Percentiles rank a stretch among this genome's conserved stretches.
Conservation (phyloP, 768 basidiomycete genomes). For the Naematelia aurantialba region DNA sequence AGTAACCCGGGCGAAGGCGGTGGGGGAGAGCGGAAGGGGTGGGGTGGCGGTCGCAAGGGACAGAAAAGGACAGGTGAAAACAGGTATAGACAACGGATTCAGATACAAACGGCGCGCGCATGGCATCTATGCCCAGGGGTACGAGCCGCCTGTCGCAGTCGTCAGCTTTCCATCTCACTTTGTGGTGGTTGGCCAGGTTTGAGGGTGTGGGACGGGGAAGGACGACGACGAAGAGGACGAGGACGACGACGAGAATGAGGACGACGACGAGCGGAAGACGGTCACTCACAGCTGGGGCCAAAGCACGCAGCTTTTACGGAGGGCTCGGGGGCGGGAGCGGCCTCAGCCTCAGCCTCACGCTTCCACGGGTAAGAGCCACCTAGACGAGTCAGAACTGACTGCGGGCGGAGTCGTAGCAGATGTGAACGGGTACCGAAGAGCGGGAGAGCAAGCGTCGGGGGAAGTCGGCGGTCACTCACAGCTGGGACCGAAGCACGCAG, state of each 20-base stretch:
- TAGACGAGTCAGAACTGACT: slow-evolving; percentile 4
- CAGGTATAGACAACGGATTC: too few species aligned
- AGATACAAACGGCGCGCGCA: too few species aligned
- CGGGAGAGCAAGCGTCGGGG: too few species aligned
- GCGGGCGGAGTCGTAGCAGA: slow-evolving; percentile 6
- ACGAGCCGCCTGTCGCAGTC: not conserved
- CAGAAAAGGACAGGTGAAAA: too few species aligned
- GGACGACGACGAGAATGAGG: too few species aligned
- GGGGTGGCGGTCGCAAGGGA: too few species aligned
- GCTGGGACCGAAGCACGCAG: slow-evolving; percentile 19
- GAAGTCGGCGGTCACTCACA: slow-evolving; percentile 26
- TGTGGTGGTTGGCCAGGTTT: slow-evolving; percentile 4
- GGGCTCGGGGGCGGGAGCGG: slow-evolving; percentile 17
- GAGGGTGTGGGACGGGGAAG: not conserved
- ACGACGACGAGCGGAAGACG: not conserved
- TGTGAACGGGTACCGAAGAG: too few species aligned
- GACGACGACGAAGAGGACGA: too few species aligned
- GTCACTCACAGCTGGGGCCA: slow-evolving; percentile 8
- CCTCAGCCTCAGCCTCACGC: slow-evolving; percentile 25
- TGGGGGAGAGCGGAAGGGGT: too few species aligned
- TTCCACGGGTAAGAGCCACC: slow-evolving; percentile 31
- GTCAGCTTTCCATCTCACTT: slow-evolving; percentile 4
- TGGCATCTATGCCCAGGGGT: not conserved
- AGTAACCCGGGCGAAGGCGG: too few species aligned
- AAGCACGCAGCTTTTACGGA: slow-evolving; percentile 14